Evolutionary conservation across 129 eudicot genomes (phyloP), one percentile per base, ranked within the genome.

Genomic region (Ambrosia trifida): DNA sequence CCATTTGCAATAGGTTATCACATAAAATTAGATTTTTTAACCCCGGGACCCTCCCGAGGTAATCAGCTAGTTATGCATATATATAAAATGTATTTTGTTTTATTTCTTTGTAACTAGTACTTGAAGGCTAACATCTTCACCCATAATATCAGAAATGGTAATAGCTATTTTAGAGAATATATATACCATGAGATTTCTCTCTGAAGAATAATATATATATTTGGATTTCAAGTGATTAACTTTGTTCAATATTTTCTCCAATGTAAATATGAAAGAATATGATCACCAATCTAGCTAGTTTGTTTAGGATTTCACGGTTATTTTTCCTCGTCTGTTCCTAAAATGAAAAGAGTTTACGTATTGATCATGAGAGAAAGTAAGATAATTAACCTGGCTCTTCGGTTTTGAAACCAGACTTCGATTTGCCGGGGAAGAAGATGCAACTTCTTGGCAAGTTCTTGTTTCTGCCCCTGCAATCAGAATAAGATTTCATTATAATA

Each of bases 401-500:
- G 61, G 64, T 86, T 89, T 52, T 89, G 91, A 68, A 86, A 89
- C 89, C 87, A 89, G 53, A 89, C 87, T 84, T 86, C 91, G 17
- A 89, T 87, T 84, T 89, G 96, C 46, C 89, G 80, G 1, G 86
- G 91, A 76, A 65, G 80, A 19, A 82, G 87, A 72, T 80, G 82
- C 79, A 89, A 72, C 63, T 66, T 82, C 65, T 61, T 76, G 20
- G 96, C 87, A 35, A 84, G 86, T 73, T 75, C 77, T 50, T 79
- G 82, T 65, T 84, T 89, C 57, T 85, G 91, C 13, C 56, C 81
- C 91, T 88, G 85, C 70, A 69, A 73, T 69, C 30, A 47, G 33
- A 56, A 56, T 3, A 56, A 0, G 5, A 20, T 18, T 53, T 53
- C 13, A 53, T 53, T 7, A 14, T n/a, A 49, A 49, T 19, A 49